Percentiles rank a stretch among this genome's conserved stretches.
These are phyloP conservation scores for Raffaelea ambrosiae DNA, from an alignment of 2,329 filamentous ascomycete genomes.

Conservation along the genomic window DNA sequence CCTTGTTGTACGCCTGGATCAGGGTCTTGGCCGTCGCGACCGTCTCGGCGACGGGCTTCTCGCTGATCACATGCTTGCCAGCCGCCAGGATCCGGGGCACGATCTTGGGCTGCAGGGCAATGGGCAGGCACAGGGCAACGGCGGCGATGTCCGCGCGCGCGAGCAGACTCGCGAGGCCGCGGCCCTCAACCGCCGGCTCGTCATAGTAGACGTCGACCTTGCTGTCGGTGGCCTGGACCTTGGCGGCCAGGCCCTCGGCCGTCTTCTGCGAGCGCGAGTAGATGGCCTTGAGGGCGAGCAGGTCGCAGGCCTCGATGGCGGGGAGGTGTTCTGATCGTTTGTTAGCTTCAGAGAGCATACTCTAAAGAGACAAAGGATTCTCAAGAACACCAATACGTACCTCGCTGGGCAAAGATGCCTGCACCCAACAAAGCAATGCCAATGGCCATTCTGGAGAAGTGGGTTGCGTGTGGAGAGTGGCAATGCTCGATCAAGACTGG, in stretches of 20 bases:
- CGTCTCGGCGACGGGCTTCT: constrained; percentile 60
- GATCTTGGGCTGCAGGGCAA: constrained; percentile 48
- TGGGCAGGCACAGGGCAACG: constrained; percentile 55
- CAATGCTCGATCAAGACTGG: not conserved
- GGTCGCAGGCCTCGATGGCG: constrained; percentile 44
- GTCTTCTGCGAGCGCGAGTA: constrained; percentile 56
- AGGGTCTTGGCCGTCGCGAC: constrained; percentile 18
- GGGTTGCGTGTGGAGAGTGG: not conserved
- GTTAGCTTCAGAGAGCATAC: not conserved
- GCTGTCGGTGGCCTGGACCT: constrained; percentile 11
- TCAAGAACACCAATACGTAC: constrained; percentile 10
- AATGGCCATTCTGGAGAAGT: not conserved
- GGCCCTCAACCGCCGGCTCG: constrained; percentile 34
- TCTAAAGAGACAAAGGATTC: not conserved
- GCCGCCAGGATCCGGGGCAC: constrained; percentile 52
- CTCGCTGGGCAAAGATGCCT: constrained; percentile 23
- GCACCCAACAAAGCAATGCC: constrained; percentile 15
- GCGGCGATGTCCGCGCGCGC: constrained; percentile 43
- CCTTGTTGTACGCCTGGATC: constrained; percentile 18
- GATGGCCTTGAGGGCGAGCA: constrained; percentile 51
- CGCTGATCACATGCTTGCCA: constrained; percentile 61
- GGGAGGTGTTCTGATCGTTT: constrained; percentile 30
- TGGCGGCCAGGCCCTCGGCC: constrained; percentile 35
- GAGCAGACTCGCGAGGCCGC: constrained; percentile 42
- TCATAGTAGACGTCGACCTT: constrained; percentile 47